Base-by-base conservation (phyloP, 371 early-diverging fungal species). In the Dinochytrium kinnereticum region DNA sequence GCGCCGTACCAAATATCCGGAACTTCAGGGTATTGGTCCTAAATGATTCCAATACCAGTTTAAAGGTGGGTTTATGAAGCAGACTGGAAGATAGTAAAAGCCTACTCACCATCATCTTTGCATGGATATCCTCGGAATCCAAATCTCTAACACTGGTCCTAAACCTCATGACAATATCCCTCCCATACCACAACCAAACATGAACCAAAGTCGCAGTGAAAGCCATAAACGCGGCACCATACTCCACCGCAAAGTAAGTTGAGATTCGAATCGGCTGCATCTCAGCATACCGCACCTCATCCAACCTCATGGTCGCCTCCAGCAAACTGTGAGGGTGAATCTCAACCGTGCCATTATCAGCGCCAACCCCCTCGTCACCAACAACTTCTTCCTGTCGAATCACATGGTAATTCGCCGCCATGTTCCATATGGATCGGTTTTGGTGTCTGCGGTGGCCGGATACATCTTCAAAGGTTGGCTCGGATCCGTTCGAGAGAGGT, bases 191-290 rank as follows among this genome's bases (percentile, higher is more conserved):
- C 30, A 84, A 68, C 10, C 36, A 51, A 17, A 78, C 77, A 72
- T 84, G 84, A 21, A 51, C 34, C 15, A 84, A 5, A 13, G 74
- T 40, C 17, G 69, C 69, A 19, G 65, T 49, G 68, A 67, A 78
- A 0, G 70, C 51, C 39, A 72, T 37, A 36, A 76, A 72, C 21
- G n/a, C n/a, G 13, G 64, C 59, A 37, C 65, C 17, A 36, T 61
- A 74, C 34, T 75, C 68, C n/a, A 91, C 81, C 31, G 83, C 91
- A 87, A 87, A 94, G 74, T 87, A 89, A 24, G 88, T 84, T 10
- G 93, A 87, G 80, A 94, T 89, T 78, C 90, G 88, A 19, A 95
- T 81, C 53, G 90, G 95, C 15, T 89, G 89, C 75, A 91, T 89
- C 68, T 83, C 80, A 34, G 81, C 85, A 75, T 94, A 94, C 24